phyloP scores from a whole-genome alignment of 345 rosid genomes.

The Eucalyptus regnans region DNA sequence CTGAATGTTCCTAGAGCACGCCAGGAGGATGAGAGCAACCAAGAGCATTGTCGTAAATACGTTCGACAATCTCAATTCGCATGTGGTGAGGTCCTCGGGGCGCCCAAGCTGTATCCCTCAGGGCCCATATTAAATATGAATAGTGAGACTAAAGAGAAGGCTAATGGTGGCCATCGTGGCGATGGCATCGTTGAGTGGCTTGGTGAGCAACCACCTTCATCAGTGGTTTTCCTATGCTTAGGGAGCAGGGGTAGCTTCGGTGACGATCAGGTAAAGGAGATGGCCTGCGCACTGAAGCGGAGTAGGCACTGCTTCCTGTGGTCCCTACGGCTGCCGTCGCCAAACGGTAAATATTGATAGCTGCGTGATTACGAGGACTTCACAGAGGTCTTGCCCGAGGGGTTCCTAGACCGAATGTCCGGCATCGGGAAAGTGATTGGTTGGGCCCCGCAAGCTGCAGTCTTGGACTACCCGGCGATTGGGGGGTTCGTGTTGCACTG shows the following conservation, averaged over 20 bases:
- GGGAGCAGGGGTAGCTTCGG: conserved; percentile 46
- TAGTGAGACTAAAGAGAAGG: not conserved
- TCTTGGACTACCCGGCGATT: not conserved
- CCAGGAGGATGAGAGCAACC: not conserved
- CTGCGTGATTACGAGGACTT: not conserved
- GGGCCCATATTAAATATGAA: conserved; percentile 32
- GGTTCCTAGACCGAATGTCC: conserved; percentile 17
- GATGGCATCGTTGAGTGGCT: conserved; percentile 27
- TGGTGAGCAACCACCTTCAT: conserved; percentile 22
- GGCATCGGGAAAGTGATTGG: conserved; percentile 10
- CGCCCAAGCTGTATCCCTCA: conserved; percentile 16
- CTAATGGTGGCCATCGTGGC: not conserved
- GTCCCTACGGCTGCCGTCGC: conserved; percentile 7
- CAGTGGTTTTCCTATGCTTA: conserved; percentile 49
- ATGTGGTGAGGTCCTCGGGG: not conserved
- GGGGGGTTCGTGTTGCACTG: conserved; percentile 50
- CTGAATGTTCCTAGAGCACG: not conserved
- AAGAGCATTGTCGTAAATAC: conserved; percentile 30
- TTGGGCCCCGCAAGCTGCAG: conserved; percentile 33
- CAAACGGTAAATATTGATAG: too few species aligned
- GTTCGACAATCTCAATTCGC: conserved; percentile 17
- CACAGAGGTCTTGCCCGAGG: conserved; percentile 18
- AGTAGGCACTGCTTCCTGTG: conserved; percentile 31
- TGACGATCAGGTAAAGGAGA: conserved; percentile 27
- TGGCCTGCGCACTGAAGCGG: conserved; percentile 28